phyloP scores from a whole-genome alignment of 352 stramenopile genomes.

The Pythium coloratum region DNA sequence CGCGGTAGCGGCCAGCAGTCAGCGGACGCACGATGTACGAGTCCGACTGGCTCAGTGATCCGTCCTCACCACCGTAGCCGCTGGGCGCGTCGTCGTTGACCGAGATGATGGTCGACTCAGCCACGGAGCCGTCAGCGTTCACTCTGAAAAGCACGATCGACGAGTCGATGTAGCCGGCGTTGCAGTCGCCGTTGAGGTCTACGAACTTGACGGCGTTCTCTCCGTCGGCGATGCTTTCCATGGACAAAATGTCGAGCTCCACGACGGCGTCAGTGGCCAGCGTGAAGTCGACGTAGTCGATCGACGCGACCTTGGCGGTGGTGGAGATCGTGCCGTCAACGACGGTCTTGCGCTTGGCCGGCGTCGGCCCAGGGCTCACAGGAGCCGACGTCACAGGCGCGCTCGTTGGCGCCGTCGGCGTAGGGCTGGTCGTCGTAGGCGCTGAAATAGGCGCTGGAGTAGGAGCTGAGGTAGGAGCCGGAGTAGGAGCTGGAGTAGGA shows the following conservation, averaged over 20 bases:
- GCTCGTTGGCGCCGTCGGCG: background rate
- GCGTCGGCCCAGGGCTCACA: background rate
- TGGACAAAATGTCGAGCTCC: constrained; percentile 66
- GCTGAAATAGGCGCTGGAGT: background rate
- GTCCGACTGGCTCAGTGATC: constrained; percentile 52
- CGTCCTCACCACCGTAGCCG: constrained; percentile 46
- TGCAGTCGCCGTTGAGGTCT: constrained; percentile 74
- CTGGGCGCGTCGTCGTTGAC: constrained; percentile 49
- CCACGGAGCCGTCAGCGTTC: constrained; percentile 21
- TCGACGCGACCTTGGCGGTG: constrained; percentile 47
- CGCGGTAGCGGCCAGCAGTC: constrained; percentile 45
- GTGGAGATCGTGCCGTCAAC: constrained; percentile 70
- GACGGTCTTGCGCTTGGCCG: constrained; percentile 25
- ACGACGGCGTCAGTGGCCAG: constrained; percentile 40
- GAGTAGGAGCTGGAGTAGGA: background rate
- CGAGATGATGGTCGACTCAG: constrained; percentile 28
- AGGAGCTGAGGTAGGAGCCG: background rate
- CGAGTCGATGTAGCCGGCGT: constrained; percentile 63
- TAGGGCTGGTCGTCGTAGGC: background rate
- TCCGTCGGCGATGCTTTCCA: constrained; percentile 41
- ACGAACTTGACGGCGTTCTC: constrained; percentile 27
- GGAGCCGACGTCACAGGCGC: background rate
- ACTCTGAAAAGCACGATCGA: constrained; percentile 57
- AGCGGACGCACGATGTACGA: constrained; percentile 53
- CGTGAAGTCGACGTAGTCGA: constrained; percentile 70